Evolutionary conservation across 2,329 filamentous ascomycete species (phyloP), one percentile per base, ranked within the genome.

Genomic region (Anthostomella pinea): DNA sequence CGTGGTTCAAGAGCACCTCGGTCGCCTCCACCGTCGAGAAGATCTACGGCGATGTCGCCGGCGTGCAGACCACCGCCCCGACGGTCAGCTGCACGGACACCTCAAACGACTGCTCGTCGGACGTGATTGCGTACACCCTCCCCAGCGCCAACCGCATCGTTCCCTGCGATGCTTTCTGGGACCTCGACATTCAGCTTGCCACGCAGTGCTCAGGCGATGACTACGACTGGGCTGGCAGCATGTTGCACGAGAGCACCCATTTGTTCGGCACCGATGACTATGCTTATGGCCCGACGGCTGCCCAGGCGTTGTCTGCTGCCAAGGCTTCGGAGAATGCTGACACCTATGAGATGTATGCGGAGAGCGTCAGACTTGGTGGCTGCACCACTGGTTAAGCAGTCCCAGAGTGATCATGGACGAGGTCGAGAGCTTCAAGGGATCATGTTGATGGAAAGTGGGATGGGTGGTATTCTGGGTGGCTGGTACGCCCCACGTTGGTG

Each of bases 181-280:
- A 13, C 3, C 46, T 49, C 26, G 43, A 43, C 1, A 43, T n/a
- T n/a, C n/a, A 49, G 26, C 16, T 41, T 2, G 40, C 46, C 1
- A 8, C 18, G 3, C 38, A n/a, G 15, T 49, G 46, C 18, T 30
- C 28, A 2, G 43, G 42, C n/a, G 43, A 46, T 14, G 46, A 49
- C 18, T 43, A 46, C 28, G 46, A 49, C 35, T 41, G 41, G 20
- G 46, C 33, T 16, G 46, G 43, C 20, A 44, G 39, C 8, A 49
- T 49, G 31, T 40, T 49, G 2, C 46, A 49, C 29, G 46, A 46
- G 29, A 40, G 39, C 19, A 42, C 40, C 19, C 46, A 49, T 22
- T 39, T 48, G 43, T 49, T 44, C 46, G 46, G 46, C 11, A 49
- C 46, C 4, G 35, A 40, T 9, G 46, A 49, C 25, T 41, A 46